phyloP scores from a whole-genome alignment of 192 early-diverging fungal genomes.

The Gonapodya prolifera region DNA sequence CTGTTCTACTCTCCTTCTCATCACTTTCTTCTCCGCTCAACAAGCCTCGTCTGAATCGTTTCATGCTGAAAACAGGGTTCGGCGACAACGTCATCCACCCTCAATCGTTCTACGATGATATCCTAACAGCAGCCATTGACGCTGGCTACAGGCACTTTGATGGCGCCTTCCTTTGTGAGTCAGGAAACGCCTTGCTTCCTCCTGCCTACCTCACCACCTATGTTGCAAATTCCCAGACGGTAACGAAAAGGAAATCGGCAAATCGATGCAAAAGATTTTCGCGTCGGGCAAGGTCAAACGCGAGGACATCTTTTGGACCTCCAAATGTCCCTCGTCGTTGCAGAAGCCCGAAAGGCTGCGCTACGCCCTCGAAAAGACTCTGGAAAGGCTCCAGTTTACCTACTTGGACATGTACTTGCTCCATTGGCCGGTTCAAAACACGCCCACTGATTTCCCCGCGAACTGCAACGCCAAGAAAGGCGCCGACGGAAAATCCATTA shows the following conservation, averaged over 20 bases:
- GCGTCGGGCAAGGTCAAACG: constrained; percentile 27
- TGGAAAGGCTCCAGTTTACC: constrained; percentile 51
- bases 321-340: constrained; percentile 40
- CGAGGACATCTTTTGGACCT: constrained; percentile 63
- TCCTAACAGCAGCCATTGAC: constrained; percentile 47
- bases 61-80: constrained; percentile 38
- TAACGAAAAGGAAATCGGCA: constrained; percentile 71
- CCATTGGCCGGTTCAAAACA: background rate
- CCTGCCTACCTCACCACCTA: too few species aligned
- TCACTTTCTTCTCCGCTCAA: too few species aligned
- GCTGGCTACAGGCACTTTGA: constrained; percentile 64
- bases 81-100: constrained; percentile 13
- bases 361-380: constrained; percentile 43
- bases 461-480: constrained; percentile 23
- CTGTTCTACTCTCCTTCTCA: too few species aligned
- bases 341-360: constrained; percentile 51
- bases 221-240: too few species aligned
- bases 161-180: constrained; percentile 27
- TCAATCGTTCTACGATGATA: constrained; percentile 31
- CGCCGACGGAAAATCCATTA: constrained; percentile 17
- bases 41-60: background rate
- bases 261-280: constrained; percentile 42
- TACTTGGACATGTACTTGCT: constrained; percentile 77
- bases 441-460: constrained; percentile 1
- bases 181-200: too few species aligned